phyloP scores from a whole-genome alignment of 1,284 basidiomycete species.

The Melanopsichium pennsylvanicum region DNA sequence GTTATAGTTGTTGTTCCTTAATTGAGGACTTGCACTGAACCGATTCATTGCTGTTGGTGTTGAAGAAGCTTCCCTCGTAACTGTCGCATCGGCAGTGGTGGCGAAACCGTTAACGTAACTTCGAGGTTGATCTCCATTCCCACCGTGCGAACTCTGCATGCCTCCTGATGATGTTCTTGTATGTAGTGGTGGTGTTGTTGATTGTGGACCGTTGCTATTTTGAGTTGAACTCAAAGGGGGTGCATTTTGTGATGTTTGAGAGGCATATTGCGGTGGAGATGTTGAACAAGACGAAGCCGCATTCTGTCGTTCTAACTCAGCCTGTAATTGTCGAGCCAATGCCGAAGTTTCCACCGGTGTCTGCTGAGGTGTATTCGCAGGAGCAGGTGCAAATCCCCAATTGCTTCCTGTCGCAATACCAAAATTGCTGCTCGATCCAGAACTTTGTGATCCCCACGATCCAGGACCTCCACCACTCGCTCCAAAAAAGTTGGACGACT shows the following conservation, averaged over 20 bases:
- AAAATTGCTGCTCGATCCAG: slow-evolving; percentile 3
- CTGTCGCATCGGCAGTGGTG: no score
- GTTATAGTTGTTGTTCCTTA: neutral
- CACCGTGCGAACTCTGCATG: no score
- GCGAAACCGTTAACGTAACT: slow-evolving; percentile 32
- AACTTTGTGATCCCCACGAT: slow-evolving; percentile 24
- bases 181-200: neutral
- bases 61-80: slow-evolving; percentile 1
- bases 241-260: neutral
- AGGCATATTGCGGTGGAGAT: no score
- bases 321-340: slow-evolving; percentile 39
- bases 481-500: slow-evolving; percentile 21
- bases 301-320: slow-evolving; percentile 36
- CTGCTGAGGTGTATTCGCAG: slow-evolving; percentile 49
- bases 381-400: slow-evolving; percentile 33
- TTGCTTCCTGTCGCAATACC: slow-evolving; percentile 5
- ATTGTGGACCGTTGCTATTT: no score
- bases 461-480: slow-evolving; percentile 25
- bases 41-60: slow-evolving; percentile 5
- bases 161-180: no score
- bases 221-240: no score
- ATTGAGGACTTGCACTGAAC: neutral
- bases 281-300: no score
- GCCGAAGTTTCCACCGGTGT: slow-evolving; percentile 49
- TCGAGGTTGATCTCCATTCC: slow-evolving; percentile 1